A percentile compares a stretch with the other conserved stretches of the same genome.
These are phyloP conservation scores for Lentinula boryana DNA, from an alignment of 768 basidiomycete species.

Conservation along the genomic window DNA sequence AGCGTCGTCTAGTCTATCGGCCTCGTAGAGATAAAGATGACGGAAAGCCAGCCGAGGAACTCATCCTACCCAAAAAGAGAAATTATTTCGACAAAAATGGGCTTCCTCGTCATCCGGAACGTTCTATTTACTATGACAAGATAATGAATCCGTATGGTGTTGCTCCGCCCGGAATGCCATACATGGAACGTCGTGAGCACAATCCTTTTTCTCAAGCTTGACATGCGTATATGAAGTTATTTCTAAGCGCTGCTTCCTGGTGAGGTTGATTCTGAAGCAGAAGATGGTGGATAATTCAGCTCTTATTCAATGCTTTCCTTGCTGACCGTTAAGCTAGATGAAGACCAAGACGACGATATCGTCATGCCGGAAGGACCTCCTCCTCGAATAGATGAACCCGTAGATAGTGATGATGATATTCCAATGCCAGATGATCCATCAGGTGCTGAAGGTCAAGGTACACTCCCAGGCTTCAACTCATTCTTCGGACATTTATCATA, in stretches of 20 bases:
- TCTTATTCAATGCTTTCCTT: background rate
- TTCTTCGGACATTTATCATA: background rate
- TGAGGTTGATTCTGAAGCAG: conserved; percentile 61
- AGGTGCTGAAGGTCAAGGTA: conserved; percentile 24
- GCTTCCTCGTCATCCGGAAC: conserved; percentile 82
- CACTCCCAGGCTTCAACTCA: conserved; percentile 9
- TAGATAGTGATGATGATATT: conserved; percentile 76
- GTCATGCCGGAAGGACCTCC: conserved; percentile 62
- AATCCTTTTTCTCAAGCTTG: background rate
- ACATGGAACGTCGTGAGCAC: conserved; percentile 74
- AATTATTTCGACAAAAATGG: conserved; percentile 81
- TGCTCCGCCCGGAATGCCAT: conserved; percentile 96
- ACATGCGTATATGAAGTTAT: background rate
- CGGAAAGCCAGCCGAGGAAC: conserved; percentile 33
- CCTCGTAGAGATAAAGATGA: conserved; percentile 39
- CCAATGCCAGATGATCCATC: conserved; percentile 85
- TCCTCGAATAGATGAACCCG: conserved; percentile 40
- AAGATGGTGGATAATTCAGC: conserved; percentile 31
- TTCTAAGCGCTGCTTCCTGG: conserved; percentile 50
- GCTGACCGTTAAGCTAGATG: conserved; percentile 12
- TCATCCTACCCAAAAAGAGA: conserved; percentile 39
- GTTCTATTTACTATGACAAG: conserved; percentile 89
- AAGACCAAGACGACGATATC: conserved; percentile 64
- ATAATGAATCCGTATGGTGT: conserved; percentile 93
- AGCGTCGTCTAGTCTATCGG: conserved; percentile 77